Evolutionary conservation across 805 yeast species (phyloP), one percentile per base, ranked within the genome.

Genomic region (Schizosaccharomyces japonicus): DNA sequence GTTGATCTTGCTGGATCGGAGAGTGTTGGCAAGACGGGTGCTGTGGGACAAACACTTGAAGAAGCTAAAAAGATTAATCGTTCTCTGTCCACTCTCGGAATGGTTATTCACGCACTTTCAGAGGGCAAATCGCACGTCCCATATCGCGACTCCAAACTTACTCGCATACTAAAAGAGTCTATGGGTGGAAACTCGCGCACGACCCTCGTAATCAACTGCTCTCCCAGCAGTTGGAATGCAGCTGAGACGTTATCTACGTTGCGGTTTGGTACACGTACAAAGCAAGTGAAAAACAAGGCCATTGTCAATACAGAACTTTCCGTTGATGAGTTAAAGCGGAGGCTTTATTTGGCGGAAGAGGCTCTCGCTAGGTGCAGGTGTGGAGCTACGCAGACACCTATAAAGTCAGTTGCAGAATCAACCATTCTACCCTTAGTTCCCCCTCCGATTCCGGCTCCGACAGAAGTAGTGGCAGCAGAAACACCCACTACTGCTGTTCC

Each of bases 1-100:
- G 87, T 82, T 10, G 95, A 83, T 61, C 66, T 83, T 52, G 94
- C 94, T 0, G 94, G 94, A 4, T 76, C 87, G 21, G 94, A 85
- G 59, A 80, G 76, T 58, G 73, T 77, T 33, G 74, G 75, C 50
- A 78, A 75, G 52, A 74, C 90, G 0, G 87, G 90, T 2, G 87
- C 85, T 1, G 60, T 72, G 0, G 90, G 90, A 1, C 74, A 73
- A 53, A 68, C 76, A 1, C 63, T 80, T 5, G 85, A 82, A 57
- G 95, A 84, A 55, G 83, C 93, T 0, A 80, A 80, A 56, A 80
- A 78, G 51, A 79, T 84, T 54, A 85, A 84, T 60, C 69, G 75
- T 39, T 80, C 94, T 0, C 66, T 82, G 33, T 74, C 83, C 4
- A 70, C 84, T 0, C 65, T 84, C 49, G 93, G 94, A 3, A 75